Conservation (phyloP, 148 eudicot species). For the Amaranthus hypochondriacus region DNA sequence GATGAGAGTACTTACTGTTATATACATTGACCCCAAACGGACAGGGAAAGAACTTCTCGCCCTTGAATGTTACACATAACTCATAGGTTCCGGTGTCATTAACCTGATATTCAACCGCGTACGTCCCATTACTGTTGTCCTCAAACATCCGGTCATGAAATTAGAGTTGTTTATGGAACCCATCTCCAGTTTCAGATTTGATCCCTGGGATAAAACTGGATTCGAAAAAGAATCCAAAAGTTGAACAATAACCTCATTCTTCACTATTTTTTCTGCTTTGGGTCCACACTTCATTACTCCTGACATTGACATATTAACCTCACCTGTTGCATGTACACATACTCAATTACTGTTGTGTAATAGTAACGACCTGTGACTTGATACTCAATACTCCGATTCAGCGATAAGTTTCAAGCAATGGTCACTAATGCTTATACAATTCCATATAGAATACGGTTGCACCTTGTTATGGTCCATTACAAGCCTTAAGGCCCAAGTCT, state of each 20-base stretch:
- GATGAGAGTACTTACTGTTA: constrained; percentile 50
- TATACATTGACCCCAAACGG: constrained; percentile 70
- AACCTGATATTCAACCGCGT: constrained; percentile 48
- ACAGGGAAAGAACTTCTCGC: constrained; percentile 52
- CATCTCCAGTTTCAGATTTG: constrained; percentile 63
- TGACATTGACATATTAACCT: constrained; percentile 58
- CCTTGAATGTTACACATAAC: constrained; percentile 62
- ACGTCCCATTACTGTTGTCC: constrained; percentile 59
- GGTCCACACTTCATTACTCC: constrained; percentile 47
- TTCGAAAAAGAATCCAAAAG: constrained; percentile 73
- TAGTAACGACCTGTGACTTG: background rate
- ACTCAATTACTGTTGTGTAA: background rate
- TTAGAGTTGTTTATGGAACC: constrained; percentile 52
- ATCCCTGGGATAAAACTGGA: constrained; percentile 54
- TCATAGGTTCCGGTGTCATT: constrained; percentile 66
- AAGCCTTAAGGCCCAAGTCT: too few species aligned
- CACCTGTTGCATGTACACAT: constrained; percentile 44
- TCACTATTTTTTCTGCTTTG: constrained; percentile 44
- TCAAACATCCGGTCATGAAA: constrained; percentile 41
- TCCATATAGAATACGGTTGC: too few species aligned
- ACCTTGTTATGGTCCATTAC: too few species aligned
- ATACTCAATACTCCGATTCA: too few species aligned
- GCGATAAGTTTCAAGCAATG: too few species aligned
- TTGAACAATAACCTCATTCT: constrained; percentile 54
- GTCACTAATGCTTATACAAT: too few species aligned